These are phyloP conservation scores for Beauveria rudraprayagi DNA, from an alignment of 2,329 filamentous ascomycete species.

Conservation along the genomic window DNA sequence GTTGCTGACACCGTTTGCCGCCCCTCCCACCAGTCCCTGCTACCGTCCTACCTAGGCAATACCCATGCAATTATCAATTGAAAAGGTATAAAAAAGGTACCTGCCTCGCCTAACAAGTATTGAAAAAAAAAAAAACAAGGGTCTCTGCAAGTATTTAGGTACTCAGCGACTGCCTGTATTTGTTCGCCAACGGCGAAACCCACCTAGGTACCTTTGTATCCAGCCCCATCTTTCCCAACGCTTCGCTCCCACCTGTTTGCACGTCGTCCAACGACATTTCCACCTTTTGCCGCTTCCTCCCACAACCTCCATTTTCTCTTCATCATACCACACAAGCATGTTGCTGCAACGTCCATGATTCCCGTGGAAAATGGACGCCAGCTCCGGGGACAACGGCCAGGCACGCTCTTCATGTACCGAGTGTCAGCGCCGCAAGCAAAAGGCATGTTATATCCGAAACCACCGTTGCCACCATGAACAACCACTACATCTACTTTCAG, in stretches of 20 bases:
- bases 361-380: conserved; percentile 11
- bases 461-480: neutral
- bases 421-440: conserved; percentile 33
- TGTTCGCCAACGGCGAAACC: too few relatives aligned
- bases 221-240: neutral
- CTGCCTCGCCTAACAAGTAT: too few relatives aligned
- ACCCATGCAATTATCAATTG: too few relatives aligned
- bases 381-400: conserved; percentile 11
- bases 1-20: neutral
- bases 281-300: neutral
- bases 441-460: conserved; percentile 18
- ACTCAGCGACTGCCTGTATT: too few relatives aligned
- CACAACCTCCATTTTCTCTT: neutral
- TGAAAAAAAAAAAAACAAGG: too few relatives aligned
- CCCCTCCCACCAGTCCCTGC: too few relatives aligned
- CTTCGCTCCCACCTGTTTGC: neutral
- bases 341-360: neutral
- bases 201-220: neutral
- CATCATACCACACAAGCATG: neutral
- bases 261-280: neutral
- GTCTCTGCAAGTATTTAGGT: too few relatives aligned
- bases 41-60: too few relatives aligned
- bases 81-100: too few relatives aligned
- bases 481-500: neutral
- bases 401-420: conserved; percentile 34